Conservation (phyloP, 495 filamentous ascomycete genomes). For the Aspergillus campestris region DNA sequence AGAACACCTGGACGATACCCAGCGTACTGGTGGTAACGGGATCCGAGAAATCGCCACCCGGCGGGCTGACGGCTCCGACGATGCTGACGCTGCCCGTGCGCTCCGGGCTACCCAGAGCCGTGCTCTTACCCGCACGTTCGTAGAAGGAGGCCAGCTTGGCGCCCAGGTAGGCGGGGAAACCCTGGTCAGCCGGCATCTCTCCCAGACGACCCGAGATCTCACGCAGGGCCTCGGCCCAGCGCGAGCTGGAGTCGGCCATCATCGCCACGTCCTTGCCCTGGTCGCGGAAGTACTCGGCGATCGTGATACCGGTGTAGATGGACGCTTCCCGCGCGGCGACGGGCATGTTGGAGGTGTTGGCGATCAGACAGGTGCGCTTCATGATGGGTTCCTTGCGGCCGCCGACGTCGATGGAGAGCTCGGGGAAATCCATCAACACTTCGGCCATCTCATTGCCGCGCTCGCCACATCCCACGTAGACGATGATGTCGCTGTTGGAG, state of each 20-base stretch:
- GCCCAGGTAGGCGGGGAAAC: slow-evolving; percentile 96
- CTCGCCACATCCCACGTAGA: slow-evolving; percentile 98
- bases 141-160: slow-evolving; percentile 98
- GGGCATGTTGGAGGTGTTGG: slow-evolving; percentile 99
- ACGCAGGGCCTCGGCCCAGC: slow-evolving; percentile 97
- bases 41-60: slow-evolving; percentile 98
- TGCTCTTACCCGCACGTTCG: slow-evolving; percentile 88
- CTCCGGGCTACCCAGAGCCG: slow-evolving; percentile 77
- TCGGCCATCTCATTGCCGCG: slow-evolving; percentile 99
- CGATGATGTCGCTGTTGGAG: slow-evolving; percentile 98
- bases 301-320: slow-evolving; percentile 97
- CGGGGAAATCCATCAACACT: slow-evolving; percentile 99
- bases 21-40: slow-evolving; percentile 92
- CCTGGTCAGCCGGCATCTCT: slow-evolving; percentile 99
- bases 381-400: slow-evolving; percentile 97
- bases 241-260: slow-evolving; percentile 99
- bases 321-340: slow-evolving; percentile 97
- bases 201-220: slow-evolving; percentile 98
- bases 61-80: slow-evolving; percentile 93
- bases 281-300: slow-evolving; percentile 97
- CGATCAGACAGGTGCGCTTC: slow-evolving; percentile 98
- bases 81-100: slow-evolving; percentile 91
- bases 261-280: slow-evolving; percentile 97
- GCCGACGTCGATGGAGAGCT: slow-evolving; percentile 80
- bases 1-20: slow-evolving; percentile 98